Conservation (phyloP, 371 early-diverging fungal species). For the Mucor indicus region DNA sequence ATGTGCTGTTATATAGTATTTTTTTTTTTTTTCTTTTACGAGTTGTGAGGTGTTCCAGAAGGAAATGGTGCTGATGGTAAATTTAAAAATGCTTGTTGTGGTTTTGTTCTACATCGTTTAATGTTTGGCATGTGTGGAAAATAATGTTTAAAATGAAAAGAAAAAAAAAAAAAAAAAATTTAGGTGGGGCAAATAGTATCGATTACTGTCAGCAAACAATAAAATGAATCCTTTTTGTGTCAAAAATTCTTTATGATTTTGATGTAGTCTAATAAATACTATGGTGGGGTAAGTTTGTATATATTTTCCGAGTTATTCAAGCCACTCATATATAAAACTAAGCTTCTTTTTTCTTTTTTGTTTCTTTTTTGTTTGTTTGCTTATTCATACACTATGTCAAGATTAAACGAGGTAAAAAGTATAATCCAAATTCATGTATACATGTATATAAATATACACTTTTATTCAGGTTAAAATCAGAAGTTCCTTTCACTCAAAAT, state of each 20-base stretch:
- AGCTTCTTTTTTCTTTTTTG: not conserved
- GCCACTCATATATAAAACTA: not conserved
- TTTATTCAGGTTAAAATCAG: constrained; percentile 1
- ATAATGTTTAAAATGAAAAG: constrained; percentile 1
- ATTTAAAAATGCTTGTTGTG: too few relatives aligned
- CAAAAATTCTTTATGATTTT: too few relatives aligned
- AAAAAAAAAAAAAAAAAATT: constrained; percentile 2
- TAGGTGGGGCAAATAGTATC: not conserved
- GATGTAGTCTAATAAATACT: too few relatives aligned
- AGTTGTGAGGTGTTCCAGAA: constrained; percentile 1
- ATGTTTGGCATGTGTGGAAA: too few relatives aligned
- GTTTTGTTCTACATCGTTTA: too few relatives aligned
- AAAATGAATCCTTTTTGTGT: too few relatives aligned
- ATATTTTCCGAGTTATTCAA: constrained; percentile 20
- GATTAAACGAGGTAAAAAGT: constrained; percentile 18
- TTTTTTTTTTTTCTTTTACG: not conserved
- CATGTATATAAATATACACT: not conserved
- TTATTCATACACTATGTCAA: not conserved
- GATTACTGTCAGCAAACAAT: too few relatives aligned
- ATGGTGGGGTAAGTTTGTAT: too few relatives aligned
- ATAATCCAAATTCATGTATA: too few relatives aligned
- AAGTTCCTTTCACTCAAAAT: constrained; percentile 17
- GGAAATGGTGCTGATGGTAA: constrained; percentile 6
- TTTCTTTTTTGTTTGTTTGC: not conserved
- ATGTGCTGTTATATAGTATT: too few relatives aligned